Evolutionary conservation across 176 grass and related monocot genomes (phyloP), one percentile per base, ranked within the genome.

Genomic region (Ananas comosus): DNA sequence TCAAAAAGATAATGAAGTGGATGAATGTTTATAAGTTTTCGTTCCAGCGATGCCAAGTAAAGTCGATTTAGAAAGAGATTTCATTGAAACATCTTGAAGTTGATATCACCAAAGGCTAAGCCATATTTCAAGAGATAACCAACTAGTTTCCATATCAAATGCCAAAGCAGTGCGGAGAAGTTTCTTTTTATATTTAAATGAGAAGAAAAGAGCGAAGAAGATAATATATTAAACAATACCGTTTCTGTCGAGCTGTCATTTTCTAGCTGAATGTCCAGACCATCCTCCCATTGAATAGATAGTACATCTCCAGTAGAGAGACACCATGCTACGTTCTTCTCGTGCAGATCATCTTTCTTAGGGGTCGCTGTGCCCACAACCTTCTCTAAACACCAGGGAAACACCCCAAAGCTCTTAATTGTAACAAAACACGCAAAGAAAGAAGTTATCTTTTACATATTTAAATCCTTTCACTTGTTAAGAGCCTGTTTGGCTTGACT

Each of bases 241-340:
- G 69, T 73, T 81, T 89, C 81, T 63, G 76, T 81, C 63, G 86
- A 83, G 73, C 25, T 90, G 68, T 77, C 77, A 72, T 89, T 87
- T 83, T 86, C 75, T 49, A 97, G 76, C 49, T 76, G 71, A 74
- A 97, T 82, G 61, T 73, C 79, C 59, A 87, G 83, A 63, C 81
- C 75, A 69, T 82, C 70, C 79, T 77, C 89, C 81, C 83, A 83
- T 28, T 49, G 48, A 67, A 97, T 64, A 59, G 86, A 87, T 2
- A 97, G 79, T 48, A 75, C 71, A 82, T 92, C 84, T 77, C 93
- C 82, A 19, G 89, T 92, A 21, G 89, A 92, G 10, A 97, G 82
- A 59, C 63, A 73, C 93, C 93, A 97, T 48, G 79, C 56, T 25
- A 84, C 74, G 61, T 80, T 87, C 70, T 78, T 92, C 59, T 80